A percentile compares a stretch with the other conserved stretches of the same genome.
These are phyloP conservation scores for Citrus medica DNA, from an alignment of 345 rosid species.

Conservation along the genomic window DNA sequence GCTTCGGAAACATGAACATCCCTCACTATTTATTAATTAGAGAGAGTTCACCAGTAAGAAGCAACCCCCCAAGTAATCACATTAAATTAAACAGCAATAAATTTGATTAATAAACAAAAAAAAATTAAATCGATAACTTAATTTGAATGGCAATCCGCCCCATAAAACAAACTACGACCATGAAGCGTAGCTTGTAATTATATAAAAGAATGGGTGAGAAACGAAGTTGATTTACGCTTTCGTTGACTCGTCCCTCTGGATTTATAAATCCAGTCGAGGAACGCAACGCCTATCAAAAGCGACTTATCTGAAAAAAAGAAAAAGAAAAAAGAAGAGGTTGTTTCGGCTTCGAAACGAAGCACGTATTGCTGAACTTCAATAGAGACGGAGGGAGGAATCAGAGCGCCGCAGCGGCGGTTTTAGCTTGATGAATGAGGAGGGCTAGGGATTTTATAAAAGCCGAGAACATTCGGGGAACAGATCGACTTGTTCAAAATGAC, in stretches of 20 bases:
- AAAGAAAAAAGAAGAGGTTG: too few relatives aligned
- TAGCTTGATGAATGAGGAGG: background rate
- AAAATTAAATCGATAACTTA: background rate
- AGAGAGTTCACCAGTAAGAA: slow-evolving; percentile 44
- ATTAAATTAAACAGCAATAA: too few relatives aligned
- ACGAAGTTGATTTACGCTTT: slow-evolving; percentile 38
- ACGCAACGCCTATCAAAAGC: slow-evolving; percentile 60
- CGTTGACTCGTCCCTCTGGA: slow-evolving; percentile 47
- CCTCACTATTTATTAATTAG: background rate
- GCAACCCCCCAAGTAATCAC: slow-evolving; percentile 13
- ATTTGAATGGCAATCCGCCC: slow-evolving; percentile 20
- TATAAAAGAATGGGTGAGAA: background rate
- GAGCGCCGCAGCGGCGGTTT: background rate
- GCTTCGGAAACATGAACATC: slow-evolving; percentile 52
- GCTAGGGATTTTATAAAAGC: background rate
- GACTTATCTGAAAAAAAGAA: background rate
- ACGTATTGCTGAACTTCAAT: background rate
- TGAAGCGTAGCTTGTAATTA: background rate
- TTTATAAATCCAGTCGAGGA: slow-evolving; percentile 23
- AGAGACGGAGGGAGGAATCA: background rate
- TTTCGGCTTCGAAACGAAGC: background rate
- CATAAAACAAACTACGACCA: background rate
- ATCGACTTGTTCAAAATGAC: background rate
- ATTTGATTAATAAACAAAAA: too few relatives aligned
- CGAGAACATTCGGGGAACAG: background rate